Evolutionary conservation across 495 filamentous ascomycete species (phyloP).

Genomic region (Penicillium crystallinum): DNA sequence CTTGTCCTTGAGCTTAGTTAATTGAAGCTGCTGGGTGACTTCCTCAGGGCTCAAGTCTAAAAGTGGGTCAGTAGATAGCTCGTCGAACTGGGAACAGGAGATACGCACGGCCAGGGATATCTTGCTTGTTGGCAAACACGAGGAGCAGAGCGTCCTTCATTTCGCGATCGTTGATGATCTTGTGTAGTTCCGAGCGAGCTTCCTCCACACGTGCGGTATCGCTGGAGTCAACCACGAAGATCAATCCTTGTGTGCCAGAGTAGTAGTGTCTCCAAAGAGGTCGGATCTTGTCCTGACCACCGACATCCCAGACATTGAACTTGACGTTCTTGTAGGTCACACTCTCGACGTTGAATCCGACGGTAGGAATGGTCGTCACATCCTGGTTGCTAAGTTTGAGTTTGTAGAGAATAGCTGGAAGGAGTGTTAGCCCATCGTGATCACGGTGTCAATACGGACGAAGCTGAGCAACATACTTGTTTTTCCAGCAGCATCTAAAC

Average conservation of each 20-base stretch:
- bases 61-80: conserved; percentile 12
- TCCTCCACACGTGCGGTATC: conserved; percentile 85
- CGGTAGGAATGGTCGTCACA: conserved; percentile 98
- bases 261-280: conserved; percentile 99
- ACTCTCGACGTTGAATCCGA: conserved; percentile 99
- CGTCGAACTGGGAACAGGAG: neutral
- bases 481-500: conserved; percentile 96
- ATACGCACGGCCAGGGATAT: conserved; percentile 72
- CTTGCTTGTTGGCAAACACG: conserved; percentile 98
- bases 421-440: conserved; percentile 10
- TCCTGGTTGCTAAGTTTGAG: conserved; percentile 91
- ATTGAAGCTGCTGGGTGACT: conserved; percentile 77
- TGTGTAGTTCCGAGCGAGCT: conserved; percentile 81
- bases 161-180: conserved; percentile 95
- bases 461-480: conserved; percentile 59
- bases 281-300: conserved; percentile 98
- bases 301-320: conserved; percentile 99
- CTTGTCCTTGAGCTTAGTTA: conserved; percentile 83
- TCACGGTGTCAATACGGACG: neutral
- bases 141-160: conserved; percentile 94
- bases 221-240: conserved; percentile 94
- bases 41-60: conserved; percentile 82
- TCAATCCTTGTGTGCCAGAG: conserved; percentile 92
- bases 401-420: conserved; percentile 91
- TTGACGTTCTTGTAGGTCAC: conserved; percentile 99